Evolutionary conservation across 1,139 yeast species (phyloP), one percentile per base, ranked within the genome.

Genomic region (Candida gigantensis): DNA sequence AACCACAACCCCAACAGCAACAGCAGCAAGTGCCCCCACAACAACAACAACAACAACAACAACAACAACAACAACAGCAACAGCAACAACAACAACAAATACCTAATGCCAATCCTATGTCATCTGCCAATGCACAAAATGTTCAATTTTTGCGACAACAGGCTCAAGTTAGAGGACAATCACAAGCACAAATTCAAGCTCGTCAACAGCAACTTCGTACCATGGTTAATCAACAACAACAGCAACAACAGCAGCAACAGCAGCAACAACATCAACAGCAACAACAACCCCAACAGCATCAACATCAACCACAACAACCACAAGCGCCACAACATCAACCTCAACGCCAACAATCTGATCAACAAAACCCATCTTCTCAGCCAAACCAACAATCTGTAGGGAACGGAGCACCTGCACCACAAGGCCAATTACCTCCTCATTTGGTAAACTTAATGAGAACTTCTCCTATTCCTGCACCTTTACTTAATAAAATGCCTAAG

Each of bases 401-500:
- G 6, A 23, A 12, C n/a, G 13, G 13, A 4, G 25, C 13, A 11
- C 32, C 32, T 12, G 16, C 28, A 6, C 5, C 23, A 12, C 30
- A 24, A 21, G 33, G 31, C 18, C 45, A 37, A 31, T 35, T 37
- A n/a, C 37, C 41, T 12, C 44, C 42, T 11, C 72, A 64, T 36
- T 34, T 43, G 12, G 47, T 41, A 32, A 60, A 59, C 34, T 53
- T 66, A 54, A 65, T 71, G 39, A 46, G 72, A 30, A 77, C 77
- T 32, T 65, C 77, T 3, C 86, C 85, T 3, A 86, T 89, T 36
- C 97, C 97, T 1, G 79, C 77, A n/a, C 79, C 81, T 5, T 58
- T 89, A 28, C 63, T 89, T 32, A 71, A 75, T 35, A 78, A 78
- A 51, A 78, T 89, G 35, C 96, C 96, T 9, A 81, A 79, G 32